Evolutionary conservation across 164 flowering plant species (phyloP), one percentile per base, ranked within the genome.

Genomic region (Santalum album): DNA sequence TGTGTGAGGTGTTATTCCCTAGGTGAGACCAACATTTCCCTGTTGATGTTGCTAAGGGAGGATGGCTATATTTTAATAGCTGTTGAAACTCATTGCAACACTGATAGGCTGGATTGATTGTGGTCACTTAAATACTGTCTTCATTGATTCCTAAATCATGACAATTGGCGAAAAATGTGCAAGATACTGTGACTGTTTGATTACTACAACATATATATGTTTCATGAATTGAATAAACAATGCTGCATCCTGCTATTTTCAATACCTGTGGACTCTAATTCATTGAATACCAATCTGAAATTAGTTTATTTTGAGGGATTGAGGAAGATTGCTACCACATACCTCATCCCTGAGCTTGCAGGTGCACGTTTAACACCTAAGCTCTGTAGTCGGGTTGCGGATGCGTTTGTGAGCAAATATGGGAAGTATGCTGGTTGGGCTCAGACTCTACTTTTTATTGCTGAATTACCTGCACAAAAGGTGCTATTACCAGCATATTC

Each of bases 381-480:
- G 71, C 81, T 80, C n/a, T 70, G 70, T 64, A 63, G 50, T 54
- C 87, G 74, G 27, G 99, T 92, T 57, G 82, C 96, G 12, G 95
- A 89, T 60, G 96, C 97, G 57, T 89, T 92, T 78, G 92, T 92
- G 34, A 71, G 67, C 51, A 89, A 86, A 69, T 92, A 79, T 63
- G 99, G 99, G 29, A 77, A 85, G 56, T 94, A 85, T 73, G 99
- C 99, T 61, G 99, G 97, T 22, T 94, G 99, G 99, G 99, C 97
- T 18, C 99, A 94, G 62, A 90, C 94, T 56, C 69, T 87, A 39
- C 92, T 92, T 58, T 89, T 92, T 63, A 75, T 92, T 51, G 83
- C 96, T 12, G 97, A 90, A 55, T 63, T 94, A 48, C 92, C 97
- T 48, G 77, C 87, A 53, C 96, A 87, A 53, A 87, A 76, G 65